These are phyloP conservation scores for Coprinopsis marcescibilis DNA, from an alignment of 768 basidiomycete species.

Conservation along the genomic window DNA sequence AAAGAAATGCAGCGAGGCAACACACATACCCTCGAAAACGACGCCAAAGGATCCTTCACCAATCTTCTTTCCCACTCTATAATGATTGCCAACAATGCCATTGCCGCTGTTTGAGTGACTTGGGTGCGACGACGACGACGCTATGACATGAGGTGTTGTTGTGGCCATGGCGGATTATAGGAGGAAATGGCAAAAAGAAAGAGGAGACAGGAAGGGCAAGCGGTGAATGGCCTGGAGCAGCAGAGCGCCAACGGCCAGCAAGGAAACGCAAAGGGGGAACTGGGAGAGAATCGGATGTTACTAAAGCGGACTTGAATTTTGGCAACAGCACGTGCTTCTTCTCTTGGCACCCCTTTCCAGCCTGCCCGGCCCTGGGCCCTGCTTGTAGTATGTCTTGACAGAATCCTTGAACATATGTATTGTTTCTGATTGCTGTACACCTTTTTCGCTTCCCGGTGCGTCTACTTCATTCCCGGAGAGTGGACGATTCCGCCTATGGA, in stretches of 20 bases:
- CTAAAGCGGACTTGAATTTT: constrained; percentile 21
- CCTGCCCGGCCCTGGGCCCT: too few relatives aligned
- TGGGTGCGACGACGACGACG: constrained; percentile 68
- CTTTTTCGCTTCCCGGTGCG: too few relatives aligned
- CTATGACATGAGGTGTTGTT: constrained; percentile 82
- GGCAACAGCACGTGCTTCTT: constrained; percentile 13
- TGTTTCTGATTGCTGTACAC: too few relatives aligned
- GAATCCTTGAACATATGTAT: too few relatives aligned
- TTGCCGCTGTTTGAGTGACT: constrained; percentile 60
- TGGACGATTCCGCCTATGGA: too few relatives aligned
- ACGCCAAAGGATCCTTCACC: constrained; percentile 99
- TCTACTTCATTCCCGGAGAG: too few relatives aligned
- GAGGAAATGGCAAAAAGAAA: constrained; percentile 18
- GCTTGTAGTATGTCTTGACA: too few relatives aligned
- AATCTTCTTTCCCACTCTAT: constrained; percentile 95
- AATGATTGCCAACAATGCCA: constrained; percentile 75
- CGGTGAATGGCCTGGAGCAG: constrained; percentile 14
- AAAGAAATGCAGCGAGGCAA: not conserved
- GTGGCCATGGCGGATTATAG: constrained; percentile 30
- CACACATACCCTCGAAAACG: constrained; percentile 79
- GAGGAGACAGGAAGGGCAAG: constrained; percentile 16
- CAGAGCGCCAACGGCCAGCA: constrained; percentile 17
- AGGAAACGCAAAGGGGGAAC: constrained; percentile 15
- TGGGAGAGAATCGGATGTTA: constrained; percentile 24
- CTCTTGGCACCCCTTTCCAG: too few relatives aligned